phyloP scores from a whole-genome alignment of 1,284 basidiomycete genomes.

The Amylostereum chailletii region DNA sequence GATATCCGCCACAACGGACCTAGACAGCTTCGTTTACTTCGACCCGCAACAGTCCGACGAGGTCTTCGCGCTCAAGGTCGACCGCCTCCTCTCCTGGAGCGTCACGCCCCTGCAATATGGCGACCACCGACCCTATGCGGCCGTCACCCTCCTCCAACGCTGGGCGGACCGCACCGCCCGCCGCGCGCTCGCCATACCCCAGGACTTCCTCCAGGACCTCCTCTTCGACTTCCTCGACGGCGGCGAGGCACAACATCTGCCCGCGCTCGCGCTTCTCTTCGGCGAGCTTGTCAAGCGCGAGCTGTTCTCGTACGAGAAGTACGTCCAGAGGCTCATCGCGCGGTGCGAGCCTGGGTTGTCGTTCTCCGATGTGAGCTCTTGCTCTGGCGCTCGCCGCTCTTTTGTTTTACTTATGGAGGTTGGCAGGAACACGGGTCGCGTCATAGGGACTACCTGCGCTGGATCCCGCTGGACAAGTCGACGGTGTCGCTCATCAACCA shows the following conservation, averaged over 20 bases:
- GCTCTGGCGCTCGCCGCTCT: neutral
- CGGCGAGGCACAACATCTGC: conserved; percentile 50
- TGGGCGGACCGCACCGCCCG: conserved; percentile 62
- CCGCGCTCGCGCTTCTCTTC: conserved; percentile 63
- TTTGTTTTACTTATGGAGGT: neutral
- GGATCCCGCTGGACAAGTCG: conserved; percentile 57
- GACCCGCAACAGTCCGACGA: conserved; percentile 28
- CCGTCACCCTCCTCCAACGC: conserved; percentile 63
- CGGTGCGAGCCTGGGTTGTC: conserved; percentile 63
- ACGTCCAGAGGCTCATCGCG: conserved; percentile 80
- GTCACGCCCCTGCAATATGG: conserved; percentile 81
- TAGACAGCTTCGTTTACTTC: conserved; percentile 59
- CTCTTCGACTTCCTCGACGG: conserved; percentile 84
- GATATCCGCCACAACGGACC: conserved; percentile 62
- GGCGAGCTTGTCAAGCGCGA: conserved; percentile 72
- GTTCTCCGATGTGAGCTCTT: conserved; percentile 36
- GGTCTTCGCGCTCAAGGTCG: conserved; percentile 64
- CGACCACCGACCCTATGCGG: conserved; percentile 77
- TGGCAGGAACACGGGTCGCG: conserved; percentile 34
- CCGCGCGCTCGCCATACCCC: conserved; percentile 45
- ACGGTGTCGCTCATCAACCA: conserved; percentile 53
- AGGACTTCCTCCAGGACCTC: conserved; percentile 57
- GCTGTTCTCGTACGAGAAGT: conserved; percentile 78
- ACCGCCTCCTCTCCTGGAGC: conserved; percentile 80
- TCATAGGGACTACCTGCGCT: conserved; percentile 59